These are phyloP conservation scores for Medicago ruthenica DNA, from an alignment of 306 rosid genomes.

Conservation along the genomic window DNA sequence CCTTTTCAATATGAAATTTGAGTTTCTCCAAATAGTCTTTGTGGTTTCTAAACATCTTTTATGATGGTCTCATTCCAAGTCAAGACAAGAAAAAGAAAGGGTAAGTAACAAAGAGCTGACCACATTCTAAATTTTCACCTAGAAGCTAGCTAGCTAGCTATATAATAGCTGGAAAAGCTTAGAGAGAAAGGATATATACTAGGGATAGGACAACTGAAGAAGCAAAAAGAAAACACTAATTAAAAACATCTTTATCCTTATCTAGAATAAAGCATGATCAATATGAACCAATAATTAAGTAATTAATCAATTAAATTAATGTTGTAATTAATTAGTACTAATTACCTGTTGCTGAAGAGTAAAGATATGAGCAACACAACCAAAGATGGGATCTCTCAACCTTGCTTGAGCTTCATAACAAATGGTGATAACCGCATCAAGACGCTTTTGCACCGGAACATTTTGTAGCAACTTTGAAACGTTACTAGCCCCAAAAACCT, in stretches of 20 bases:
- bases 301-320: too few relatives aligned
- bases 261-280: constrained; percentile 34
- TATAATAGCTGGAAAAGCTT: constrained; percentile 28
- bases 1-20: too few relatives aligned
- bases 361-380: constrained; percentile 92
- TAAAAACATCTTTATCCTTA: constrained; percentile 39
- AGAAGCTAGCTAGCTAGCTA: constrained; percentile 21
- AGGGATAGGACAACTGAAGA: constrained; percentile 12
- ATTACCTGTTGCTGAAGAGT: constrained; percentile 96
- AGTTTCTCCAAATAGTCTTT: too few relatives aligned
- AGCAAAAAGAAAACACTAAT: constrained; percentile 22
- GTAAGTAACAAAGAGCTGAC: neutral
- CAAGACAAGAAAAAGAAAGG: too few relatives aligned
- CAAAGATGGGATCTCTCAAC: constrained; percentile 86
- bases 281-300: neutral
- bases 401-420: constrained; percentile 93
- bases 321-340: too few relatives aligned
- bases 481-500: constrained; percentile 96
- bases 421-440: constrained; percentile 86
- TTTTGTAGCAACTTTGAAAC: constrained; percentile 81
- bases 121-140: constrained; percentile 38
- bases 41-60: too few relatives aligned
- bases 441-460: constrained; percentile 77
- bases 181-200: constrained; percentile 27
- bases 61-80: too few relatives aligned